Base-by-base conservation (phyloP, 1,139 yeast genomes). In the Zygotorulaspora mrakii region DNA sequence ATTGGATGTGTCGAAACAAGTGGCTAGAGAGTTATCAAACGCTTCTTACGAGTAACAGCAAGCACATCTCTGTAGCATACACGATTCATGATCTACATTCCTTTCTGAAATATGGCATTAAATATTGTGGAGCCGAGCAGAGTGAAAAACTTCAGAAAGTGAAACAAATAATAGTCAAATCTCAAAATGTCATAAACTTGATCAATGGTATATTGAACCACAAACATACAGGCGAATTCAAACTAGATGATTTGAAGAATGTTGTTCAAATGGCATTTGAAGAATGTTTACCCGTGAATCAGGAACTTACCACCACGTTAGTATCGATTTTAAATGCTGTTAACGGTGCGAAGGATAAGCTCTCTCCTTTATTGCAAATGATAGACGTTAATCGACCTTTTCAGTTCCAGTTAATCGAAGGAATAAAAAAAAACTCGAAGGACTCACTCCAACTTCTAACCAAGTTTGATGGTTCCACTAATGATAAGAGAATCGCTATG, bases 61-160 rank as follows among this genome's bases (percentile, higher is more conserved):
- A 35, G 12, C 49, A 68, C 12, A 65, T 64, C 12, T 70, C 71
- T 25, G 62, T 79, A 42, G 43, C 49, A 2, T 74, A 76, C 49
- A 65, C 80, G 22, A 22, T 47, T 3, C 16, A 33, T 8, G 35
- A 28, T 20, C 21, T 55, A 23, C 39, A 42, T 22, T 17, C 33
- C 11, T 54, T 48, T 34, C 41, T 51, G 17, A 21, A 37, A 9
- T 45, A 47, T 31, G 57, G 61, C 9, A 11, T 49, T 2, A 41
- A 46, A 17, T 43, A 40, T 31, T 52, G 51, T 26, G 39, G 29
- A 5, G 17, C 20, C 11, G 43, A 38, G 6, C 50, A 50, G 26
- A 10, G 39, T 8, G 35, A 36, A 1, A 49, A 50, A 22, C 37
- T 55, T 20, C 14, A 37, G 13, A 37, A 37, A 7, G 48, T 52